phyloP scores from a whole-genome alignment of 306 rosid genomes.

The Arachis stenosperma region DNA sequence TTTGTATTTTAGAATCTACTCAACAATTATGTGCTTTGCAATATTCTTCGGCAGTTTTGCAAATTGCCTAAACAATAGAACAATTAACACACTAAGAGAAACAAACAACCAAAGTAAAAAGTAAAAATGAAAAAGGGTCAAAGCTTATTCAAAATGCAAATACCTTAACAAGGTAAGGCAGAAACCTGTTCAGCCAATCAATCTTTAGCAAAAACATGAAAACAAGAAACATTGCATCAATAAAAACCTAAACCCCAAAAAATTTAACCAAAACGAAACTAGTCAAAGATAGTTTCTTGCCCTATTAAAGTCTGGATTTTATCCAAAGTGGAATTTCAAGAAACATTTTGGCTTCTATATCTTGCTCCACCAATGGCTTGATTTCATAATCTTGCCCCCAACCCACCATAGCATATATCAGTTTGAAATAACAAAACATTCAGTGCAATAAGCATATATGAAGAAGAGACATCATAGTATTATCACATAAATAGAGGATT shows the following conservation, averaged over 20 bases:
- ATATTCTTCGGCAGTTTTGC: slow-evolving; percentile 64
- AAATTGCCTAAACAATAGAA: no score
- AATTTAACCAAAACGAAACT: neutral
- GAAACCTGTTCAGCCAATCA: no score
- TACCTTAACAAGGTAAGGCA: no score
- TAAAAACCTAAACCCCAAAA: no score
- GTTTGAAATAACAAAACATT: neutral
- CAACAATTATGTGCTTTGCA: slow-evolving; percentile 81
- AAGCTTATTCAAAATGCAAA: no score
- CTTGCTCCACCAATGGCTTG: slow-evolving; percentile 68
- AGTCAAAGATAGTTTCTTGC: slow-evolving; percentile 42
- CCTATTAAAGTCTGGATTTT: slow-evolving; percentile 87
- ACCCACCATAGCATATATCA: slow-evolving; percentile 16
- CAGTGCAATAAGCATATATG: neutral
- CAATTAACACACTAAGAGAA: no score
- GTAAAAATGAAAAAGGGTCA: no score
- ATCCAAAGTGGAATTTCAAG: slow-evolving; percentile 93
- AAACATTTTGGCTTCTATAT: slow-evolving; percentile 60
- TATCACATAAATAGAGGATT: no score
- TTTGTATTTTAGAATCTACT: slow-evolving; percentile 84
- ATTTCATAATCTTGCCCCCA: slow-evolving; percentile 65
- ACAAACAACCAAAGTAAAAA: no score
- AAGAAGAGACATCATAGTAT: no score
- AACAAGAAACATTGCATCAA: no score
- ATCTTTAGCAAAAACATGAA: no score